phyloP scores from a whole-genome alignment of 768 basidiomycete species.

The Udeniomyces megalosporus region DNA sequence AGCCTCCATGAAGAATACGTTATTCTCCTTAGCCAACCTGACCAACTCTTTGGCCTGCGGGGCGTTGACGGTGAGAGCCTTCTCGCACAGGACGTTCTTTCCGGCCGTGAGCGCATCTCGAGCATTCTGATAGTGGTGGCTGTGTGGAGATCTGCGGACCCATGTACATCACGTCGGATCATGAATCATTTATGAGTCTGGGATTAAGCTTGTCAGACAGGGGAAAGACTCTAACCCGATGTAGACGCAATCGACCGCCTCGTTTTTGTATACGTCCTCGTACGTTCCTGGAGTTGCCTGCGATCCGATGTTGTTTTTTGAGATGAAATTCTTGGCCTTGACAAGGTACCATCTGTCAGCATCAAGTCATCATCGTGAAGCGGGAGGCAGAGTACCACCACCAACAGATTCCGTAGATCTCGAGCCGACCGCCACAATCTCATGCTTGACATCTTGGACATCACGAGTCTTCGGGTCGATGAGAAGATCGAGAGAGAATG shows the following conservation, averaged over 20 bases:
- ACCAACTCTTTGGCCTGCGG: constrained; percentile 61
- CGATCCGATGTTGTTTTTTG: constrained; percentile 38
- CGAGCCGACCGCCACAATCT: constrained; percentile 51
- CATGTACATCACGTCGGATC: no score
- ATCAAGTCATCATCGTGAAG: no score
- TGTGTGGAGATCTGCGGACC: constrained; percentile 59
- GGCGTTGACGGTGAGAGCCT: constrained; percentile 63
- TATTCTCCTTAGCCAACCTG: constrained; percentile 53
- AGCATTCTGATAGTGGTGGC: constrained; percentile 62
- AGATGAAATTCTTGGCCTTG: constrained; percentile 56
- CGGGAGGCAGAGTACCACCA: no score
- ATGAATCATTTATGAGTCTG: no score
- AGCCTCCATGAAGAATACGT: constrained; percentile 78
- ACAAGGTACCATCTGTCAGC: no score
- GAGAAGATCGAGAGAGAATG: constrained; percentile 55
- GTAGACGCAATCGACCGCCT: constrained; percentile 53
- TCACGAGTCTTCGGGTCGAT: constrained; percentile 56
- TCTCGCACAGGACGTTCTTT: constrained; percentile 79
- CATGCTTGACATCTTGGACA: neutral
- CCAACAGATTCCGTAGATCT: constrained; percentile 36
- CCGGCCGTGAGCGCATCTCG: constrained; percentile 57
- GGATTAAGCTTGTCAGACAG: neutral
- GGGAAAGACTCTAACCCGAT: no score
- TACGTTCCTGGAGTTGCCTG: constrained; percentile 56
- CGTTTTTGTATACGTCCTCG: constrained; percentile 53